phyloP scores from a whole-genome alignment of 352 stramenopile genomes.

The Phytopythium helicoides region DNA sequence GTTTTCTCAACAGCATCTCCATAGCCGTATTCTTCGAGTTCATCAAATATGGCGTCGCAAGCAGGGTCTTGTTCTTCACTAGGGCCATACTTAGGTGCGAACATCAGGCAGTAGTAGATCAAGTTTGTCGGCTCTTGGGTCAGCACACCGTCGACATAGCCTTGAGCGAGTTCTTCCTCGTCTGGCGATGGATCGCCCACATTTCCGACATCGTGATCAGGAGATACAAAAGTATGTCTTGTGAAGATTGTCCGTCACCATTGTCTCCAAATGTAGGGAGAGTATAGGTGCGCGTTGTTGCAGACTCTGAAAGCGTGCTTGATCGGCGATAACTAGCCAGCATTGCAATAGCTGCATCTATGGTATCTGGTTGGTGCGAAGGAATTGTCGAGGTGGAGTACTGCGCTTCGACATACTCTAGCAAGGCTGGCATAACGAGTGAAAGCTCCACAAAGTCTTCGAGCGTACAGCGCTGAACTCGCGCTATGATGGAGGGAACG shows the following conservation, averaged over 20 bases:
- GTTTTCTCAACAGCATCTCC: conserved; percentile 4
- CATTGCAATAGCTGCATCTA: not conserved
- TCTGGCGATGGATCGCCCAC: conserved; percentile 21
- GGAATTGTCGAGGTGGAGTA: not conserved
- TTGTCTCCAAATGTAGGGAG: not conserved
- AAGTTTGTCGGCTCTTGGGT: conserved; percentile 11
- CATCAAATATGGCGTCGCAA: conserved; percentile 7
- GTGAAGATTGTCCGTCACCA: not conserved
- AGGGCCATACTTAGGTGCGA: conserved; percentile 15
- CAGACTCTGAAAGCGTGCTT: too few species aligned
- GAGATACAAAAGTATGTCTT: conserved; percentile 12
- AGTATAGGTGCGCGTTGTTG: not conserved
- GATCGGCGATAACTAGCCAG: too few species aligned
- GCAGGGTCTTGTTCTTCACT: conserved; percentile 10
- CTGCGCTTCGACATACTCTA: conserved; percentile 4
- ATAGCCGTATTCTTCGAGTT: conserved; percentile 2
- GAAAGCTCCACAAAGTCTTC: conserved; percentile 31
- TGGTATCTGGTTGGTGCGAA: not conserved
- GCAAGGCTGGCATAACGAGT: conserved; percentile 15
- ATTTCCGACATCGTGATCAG: conserved; percentile 26
- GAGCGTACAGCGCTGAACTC: conserved; percentile 27
- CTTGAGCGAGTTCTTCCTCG: conserved; percentile 12
- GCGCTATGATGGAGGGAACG: conserved; percentile 28
- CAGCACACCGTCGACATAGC: conserved; percentile 20
- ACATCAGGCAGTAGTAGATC: conserved; percentile 23